Base-by-base conservation (phyloP, 2,329 filamentous ascomycete genomes). In the Diplodia seriata region DNA sequence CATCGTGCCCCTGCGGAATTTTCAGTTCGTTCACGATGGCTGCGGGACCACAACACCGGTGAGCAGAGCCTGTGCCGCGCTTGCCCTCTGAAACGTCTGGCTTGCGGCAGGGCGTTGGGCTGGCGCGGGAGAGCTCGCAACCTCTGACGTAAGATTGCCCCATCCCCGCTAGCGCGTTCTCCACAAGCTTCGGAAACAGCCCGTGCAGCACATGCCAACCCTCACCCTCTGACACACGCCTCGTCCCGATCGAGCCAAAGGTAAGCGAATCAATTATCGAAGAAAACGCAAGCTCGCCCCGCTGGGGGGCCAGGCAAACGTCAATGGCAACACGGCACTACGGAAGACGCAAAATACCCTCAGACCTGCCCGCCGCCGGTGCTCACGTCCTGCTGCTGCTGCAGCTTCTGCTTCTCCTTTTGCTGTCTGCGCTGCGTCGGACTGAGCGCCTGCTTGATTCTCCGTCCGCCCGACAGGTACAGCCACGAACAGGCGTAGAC, bases 401-500 rank as follows among this genome's bases (percentile, higher is more conserved):
- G 49, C 51, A 20, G n/a, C 50, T 36, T 40, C 49, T 29, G 33
- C 33, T 23, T 65, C 62, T 65, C 62, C 62, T 65, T 55, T 23
- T 31, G 33, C 62, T 50, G 43, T 20, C 38, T 31, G 50, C 62
- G 62, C 49, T 51, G 49, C 20, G 33, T 43, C 23, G 62, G 62
- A 20, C 62, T 65, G 33, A 65, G 33, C 20, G 26, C 18, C 59
- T 49, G 40, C 67, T 78, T 79, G 62, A 80, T 75, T 71, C 78
- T 77, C 51, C 74, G 74, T 8, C 74, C 70, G 11, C 80, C 80
- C n/a, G 76, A 75, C 20, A 88, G 77, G 74, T 86, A 87, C 1
- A 87, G 70, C 84, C 85, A 87, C 0, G 83, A 85, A 70, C 84
- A 82, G 11, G 80, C 43, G 69, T 85, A 87, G 8, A 87, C 82